Evolutionary conservation across 345 rosid species (phyloP), one percentile per base, ranked within the genome.

Genomic region (Moricandia arvensis): DNA sequence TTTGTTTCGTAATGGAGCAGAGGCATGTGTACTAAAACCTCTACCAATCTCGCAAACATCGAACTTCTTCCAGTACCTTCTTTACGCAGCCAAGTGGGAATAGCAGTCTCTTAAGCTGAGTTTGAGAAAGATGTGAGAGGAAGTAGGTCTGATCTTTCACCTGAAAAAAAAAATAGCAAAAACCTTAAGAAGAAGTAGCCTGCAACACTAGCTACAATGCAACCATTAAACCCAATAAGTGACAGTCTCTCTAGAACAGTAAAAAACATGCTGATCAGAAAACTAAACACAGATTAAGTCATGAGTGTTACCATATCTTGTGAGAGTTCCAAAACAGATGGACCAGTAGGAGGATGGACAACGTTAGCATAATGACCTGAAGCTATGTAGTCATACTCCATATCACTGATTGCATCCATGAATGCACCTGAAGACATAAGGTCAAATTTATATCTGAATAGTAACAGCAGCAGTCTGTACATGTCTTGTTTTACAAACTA

Each of bases 71-170:
- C 33, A 82, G 55, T 66, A 90, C 97, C 97, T 94, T 94, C 6
- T 84, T 73, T 24, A 87, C 55, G 66, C 85, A 82, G 26, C 97
- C 95, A 82, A 94, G 96, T 26, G 98, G 98, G 69, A 94, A 91
- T 35, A 94, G 55, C 59, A 94, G 89, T 49, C 82, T 80, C 65
- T 80, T 94, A 12, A 94, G 94, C 80, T 91, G 96, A 31, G 77
- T 68, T 72, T 91, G 96, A 27, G 95, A 83, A 58, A 94, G 91
- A 85, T 91, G 97, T 17, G 97, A 91, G 75, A 94, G 97, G 86
- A 94, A 94, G 84, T 90, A 91, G 0, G 95, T 94, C 81, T 91
- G 97, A 83, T 94, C 98, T 84, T 94, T 94, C 68, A 91, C 84
- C 98, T 93, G 72, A 21, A 21, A 21, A 21, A 21, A 21, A 59